These are phyloP conservation scores for Diaporthe sp. DNA, from an alignment of 2,329 filamentous ascomycete species.

Conservation along the genomic window DNA sequence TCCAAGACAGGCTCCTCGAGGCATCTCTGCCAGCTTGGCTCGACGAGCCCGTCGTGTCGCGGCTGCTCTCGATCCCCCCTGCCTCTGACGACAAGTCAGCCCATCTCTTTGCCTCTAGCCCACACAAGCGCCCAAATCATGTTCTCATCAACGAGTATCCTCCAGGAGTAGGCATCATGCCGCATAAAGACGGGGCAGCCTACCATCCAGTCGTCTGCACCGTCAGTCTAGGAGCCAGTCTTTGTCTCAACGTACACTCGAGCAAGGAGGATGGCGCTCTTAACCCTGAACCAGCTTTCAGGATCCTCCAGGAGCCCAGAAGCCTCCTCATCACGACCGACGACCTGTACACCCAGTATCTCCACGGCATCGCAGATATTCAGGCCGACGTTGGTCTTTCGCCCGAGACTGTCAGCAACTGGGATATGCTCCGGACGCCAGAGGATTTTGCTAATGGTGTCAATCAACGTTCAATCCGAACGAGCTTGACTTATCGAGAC, in stretches of 20 bases:
- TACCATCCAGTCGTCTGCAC: constrained; percentile 93
- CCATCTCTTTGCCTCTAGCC: constrained; percentile 71
- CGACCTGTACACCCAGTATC: constrained; percentile 76
- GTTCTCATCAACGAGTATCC: constrained; percentile 94
- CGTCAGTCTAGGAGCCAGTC: constrained; percentile 82
- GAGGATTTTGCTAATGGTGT: constrained; percentile 63
- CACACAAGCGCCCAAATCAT: constrained; percentile 86
- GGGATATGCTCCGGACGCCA: constrained; percentile 72
- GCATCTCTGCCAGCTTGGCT: constrained; percentile 84
- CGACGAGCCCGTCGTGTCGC: constrained; percentile 75
- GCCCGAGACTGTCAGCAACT: constrained; percentile 77
- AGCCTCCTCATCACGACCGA: constrained; percentile 82
- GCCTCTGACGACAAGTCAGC: constrained; percentile 44
- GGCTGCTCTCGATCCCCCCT: constrained; percentile 65
- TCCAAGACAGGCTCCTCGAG: constrained; percentile 82
- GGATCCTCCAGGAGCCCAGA: constrained; percentile 85
- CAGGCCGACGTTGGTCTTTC: constrained; percentile 76
- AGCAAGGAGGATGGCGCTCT: constrained; percentile 74
- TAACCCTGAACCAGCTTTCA: constrained; percentile 63
- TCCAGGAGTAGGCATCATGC: constrained; percentile 93
- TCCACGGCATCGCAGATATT: constrained; percentile 82
- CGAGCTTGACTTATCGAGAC: constrained; percentile 87
- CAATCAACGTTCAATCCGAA: constrained; percentile 72
- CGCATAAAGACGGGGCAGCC: constrained; percentile 91
- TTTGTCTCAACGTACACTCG: constrained; percentile 83